Evolutionary conservation across 2,329 filamentous ascomycete species (phyloP), one percentile per base, ranked within the genome.

Genomic region (Colletotrichum orbiculare): DNA sequence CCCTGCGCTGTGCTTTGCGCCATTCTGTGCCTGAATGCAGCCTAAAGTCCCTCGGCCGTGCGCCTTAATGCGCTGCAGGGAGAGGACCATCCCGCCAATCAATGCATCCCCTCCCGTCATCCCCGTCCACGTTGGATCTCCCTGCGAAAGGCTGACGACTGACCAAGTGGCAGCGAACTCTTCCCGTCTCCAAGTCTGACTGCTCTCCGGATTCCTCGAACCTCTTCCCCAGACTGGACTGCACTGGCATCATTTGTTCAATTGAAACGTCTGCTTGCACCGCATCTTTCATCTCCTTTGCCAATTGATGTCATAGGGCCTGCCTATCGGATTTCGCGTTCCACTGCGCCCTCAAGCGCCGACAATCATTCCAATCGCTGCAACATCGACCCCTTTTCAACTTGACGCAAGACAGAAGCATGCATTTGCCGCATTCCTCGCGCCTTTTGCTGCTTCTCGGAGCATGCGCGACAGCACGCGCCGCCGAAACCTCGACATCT

Each of bases 381-480:
- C 45, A 25, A 25, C 45, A 17, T 41, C 34, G 41, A 39, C 25
- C 39, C 45, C 34, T 42, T 12, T 4, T 37, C 39, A 49, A 49
- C 52, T 34, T 45, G 39, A 38, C 37, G 39, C 52, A 46, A 54
- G 42, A 56, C 62, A 57, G 13, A 39, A 65, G n/a, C 47, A 75
- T 75, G 72, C 71, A 68, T 69, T 67, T 65, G 7, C 69, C 47
- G 56, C 59, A 25, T 17, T 53, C 70, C 15, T 62, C 60, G 54
- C 67, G 34, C 13, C 56, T 81, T 39, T 69, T 81, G 48, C 69
- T 79, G 34, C 69, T 81, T 50, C 71, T 80, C 42, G 75, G 75
- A 54, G 74, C 77, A 34, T 68, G 72, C 8, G 72, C 74, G 43
- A 47, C 67, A 54, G 60, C 72, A 43, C 25, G 71, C 63, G 76